Conservation (phyloP, 208 protist species). For the Angomonas deanei region DNA sequence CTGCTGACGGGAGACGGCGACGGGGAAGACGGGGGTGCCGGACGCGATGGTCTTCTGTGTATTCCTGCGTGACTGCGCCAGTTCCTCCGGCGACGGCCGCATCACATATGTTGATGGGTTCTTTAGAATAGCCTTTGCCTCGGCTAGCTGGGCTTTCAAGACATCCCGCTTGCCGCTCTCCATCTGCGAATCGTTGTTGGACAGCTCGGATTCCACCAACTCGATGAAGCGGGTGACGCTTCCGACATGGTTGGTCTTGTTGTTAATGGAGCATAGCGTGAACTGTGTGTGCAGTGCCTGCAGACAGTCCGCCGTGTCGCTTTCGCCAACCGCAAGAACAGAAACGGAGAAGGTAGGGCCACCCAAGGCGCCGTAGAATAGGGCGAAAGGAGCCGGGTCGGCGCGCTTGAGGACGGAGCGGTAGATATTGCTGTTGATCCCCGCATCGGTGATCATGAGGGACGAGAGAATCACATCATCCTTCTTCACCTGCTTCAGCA, state of each 20-base stretch:
- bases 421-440: slow-evolving; percentile 19
- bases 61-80: neutral
- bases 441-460: slow-evolving; percentile 42
- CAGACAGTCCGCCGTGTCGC: slow-evolving; percentile 21
- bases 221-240: slow-evolving; percentile 40
- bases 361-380: slow-evolving; percentile 50
- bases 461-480: slow-evolving; percentile 59
- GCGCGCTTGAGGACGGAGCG: slow-evolving; percentile 28
- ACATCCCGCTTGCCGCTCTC: neutral
- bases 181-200: slow-evolving; percentile 1
- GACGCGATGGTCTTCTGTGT: slow-evolving; percentile 4
- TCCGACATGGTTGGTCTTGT: slow-evolving; percentile 37
- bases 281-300: slow-evolving; percentile 52
- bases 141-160: neutral
- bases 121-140: neutral
- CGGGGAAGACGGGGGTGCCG: neutral
- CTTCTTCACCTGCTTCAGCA: slow-evolving; percentile 46
- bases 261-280: slow-evolving; percentile 31
- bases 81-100: neutral
- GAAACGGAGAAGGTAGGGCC: slow-evolving; percentile 46
- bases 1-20: neutral
- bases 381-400: slow-evolving; percentile 21
- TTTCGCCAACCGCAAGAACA: slow-evolving; percentile 23
- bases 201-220: slow-evolving; percentile 37
- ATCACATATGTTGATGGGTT: neutral